Evolutionary conservation across 768 basidiomycete species (phyloP).

Genomic region (Rhodotorula diobovata): DNA sequence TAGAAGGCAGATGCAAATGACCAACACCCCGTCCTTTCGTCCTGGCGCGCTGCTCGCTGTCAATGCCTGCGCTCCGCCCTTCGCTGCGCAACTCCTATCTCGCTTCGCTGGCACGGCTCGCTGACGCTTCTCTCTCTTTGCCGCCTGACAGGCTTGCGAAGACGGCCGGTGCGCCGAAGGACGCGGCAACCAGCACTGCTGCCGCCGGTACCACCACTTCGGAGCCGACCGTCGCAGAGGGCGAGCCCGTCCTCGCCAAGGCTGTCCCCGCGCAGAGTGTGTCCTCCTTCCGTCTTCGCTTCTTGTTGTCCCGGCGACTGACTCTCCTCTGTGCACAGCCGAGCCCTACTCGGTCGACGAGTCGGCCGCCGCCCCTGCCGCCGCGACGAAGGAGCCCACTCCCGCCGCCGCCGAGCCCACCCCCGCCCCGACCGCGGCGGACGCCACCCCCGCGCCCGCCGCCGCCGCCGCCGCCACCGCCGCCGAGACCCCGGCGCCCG

Average conservation of each 20-base stretch:
- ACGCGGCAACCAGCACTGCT: neutral
- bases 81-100: neutral
- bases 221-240: neutral
- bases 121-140: neutral
- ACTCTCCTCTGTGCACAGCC: neutral
- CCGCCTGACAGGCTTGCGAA: slow-evolving; percentile 13
- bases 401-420: slow-evolving; percentile 8
- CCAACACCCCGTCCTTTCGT: neutral
- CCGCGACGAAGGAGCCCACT: neutral
- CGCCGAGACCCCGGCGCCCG: no score
- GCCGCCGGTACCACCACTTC: neutral
- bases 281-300: neutral
- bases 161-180: neutral
- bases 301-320: no score
- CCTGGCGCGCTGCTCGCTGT: no score
- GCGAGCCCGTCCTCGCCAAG: slow-evolving; percentile 29
- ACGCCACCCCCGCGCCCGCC: neutral
- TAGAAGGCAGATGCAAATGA: neutral
- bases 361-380: slow-evolving; percentile 4
- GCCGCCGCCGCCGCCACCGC: no score
- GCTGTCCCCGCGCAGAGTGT: slow-evolving; percentile 12
- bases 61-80: no score
- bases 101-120: no score
- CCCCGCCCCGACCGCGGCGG: neutral
- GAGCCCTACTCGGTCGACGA: slow-evolving; percentile 22